Base-by-base conservation (phyloP, 495 filamentous ascomycete genomes). In the Polyplosphaeria fusca region DNA sequence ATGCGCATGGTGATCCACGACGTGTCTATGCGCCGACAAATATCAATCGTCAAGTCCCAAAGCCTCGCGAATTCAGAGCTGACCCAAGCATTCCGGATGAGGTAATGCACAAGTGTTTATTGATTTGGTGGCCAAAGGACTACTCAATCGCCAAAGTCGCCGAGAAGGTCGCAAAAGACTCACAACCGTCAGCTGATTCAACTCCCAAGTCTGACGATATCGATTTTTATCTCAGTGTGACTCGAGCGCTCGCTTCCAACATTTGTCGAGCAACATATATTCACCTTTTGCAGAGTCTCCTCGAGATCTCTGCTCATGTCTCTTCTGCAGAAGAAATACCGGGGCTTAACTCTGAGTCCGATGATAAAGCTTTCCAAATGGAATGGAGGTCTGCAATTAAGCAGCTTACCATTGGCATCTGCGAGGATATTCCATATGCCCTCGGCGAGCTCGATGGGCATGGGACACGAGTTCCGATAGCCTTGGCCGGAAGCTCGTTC, bases 241-340 rank as follows among this genome's bases (percentile, higher is more conserved):
- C 53, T 1, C 11, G 23, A 19, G 23, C 42, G 1, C 13, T 26
- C 5, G 23, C 37, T 5, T 20, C 41, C 4, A 38, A 37, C n/a
- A 11, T 48, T 12, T 26, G 20, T n/a, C 28, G 53, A 18, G 45
- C 53, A 16, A 38, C 23, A 25, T 35, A 48, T 42, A 48, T 57
- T 14, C 44, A 28, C 12, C 53, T 57, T 19, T 35, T 49, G 3
- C 25, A 41, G n/a, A 16, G 12, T 4, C 11, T 57, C 5, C 26
- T 55, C 9, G 20, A 28, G 11, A 35, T 35, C 14, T 14, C 14
- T 7, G 7, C 30, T 7, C 30, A 35, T 35, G 30, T 35, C 7
- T 35, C 30, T 7, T 35, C 30, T 7, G 30, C 30, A 7, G 30
- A 35, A 35, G 30, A 7, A 7, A 35, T 35, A 14, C 30, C 30